Base-by-base conservation (phyloP, 257 asterid species). In the Cinchona pubescens region DNA sequence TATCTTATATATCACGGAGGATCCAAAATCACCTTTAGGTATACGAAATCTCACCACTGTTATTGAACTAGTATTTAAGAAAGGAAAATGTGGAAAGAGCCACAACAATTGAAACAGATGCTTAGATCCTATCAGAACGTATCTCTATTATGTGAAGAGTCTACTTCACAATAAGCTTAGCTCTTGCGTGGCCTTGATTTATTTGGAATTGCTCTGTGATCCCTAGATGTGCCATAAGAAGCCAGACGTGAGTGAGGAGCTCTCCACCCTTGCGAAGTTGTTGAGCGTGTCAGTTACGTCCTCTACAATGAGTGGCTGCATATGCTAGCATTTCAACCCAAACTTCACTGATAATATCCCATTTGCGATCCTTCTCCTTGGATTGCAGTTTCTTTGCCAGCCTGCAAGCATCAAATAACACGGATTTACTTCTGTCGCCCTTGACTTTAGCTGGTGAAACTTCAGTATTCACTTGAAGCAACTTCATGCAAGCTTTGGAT, bases 191-290 rank as follows among this genome's bases (percentile, higher is more conserved):
- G 43, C 90, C 90, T 62, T 80, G 87, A 73, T 78, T 15, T 29
- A 86, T 86, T 83, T 83, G 87, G 43, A 86, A 82, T 43, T 85
- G 90, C 29, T 83, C 88, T 4, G 91, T 85, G 55, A 88, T 85
- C 59, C 90, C 91, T 15, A 88, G 80, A 73, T 86, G 93, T 12
- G 87, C 89, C 93, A 88, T 86, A 43, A 88, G 79, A 72, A 88
- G 89, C 93, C 93, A 88, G 0, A 88, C 88, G 80, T 86, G 89
- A 67, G 87, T 88, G 10, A 88, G 90, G 73, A 88, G 80, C 80
- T 88, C 92, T 19, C 90, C 92, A 0, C 92, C 92, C 75, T 84
- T 84, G 2, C 89, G 85, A 63, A 88, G 90, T 78, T 88, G 90
- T 42, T 75, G 85, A 38, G 89, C 90, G 12, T 88, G 89, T n/a